phyloP scores from a whole-genome alignment of 306 rosid genomes.

The Cucurbita ficifolia region DNA sequence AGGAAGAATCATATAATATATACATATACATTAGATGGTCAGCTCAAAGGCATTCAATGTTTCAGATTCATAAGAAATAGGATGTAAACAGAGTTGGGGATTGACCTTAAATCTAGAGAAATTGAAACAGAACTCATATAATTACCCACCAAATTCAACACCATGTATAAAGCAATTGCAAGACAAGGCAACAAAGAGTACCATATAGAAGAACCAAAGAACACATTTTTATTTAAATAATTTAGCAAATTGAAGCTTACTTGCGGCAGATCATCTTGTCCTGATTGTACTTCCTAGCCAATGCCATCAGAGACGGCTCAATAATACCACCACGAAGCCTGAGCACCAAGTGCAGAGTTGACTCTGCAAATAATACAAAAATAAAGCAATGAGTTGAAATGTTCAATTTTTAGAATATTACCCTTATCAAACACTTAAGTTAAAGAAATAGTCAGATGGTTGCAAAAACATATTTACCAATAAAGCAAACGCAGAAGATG shows the following conservation, averaged over 20 bases:
- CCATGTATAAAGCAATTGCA: not conserved
- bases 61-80: not conserved
- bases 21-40: not conserved
- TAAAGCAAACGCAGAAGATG: not conserved
- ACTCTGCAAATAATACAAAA: conserved; percentile 31
- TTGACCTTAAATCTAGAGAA: not conserved
- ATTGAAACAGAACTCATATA: not conserved
- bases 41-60: not conserved
- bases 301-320: conserved; percentile 93
- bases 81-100: not conserved
- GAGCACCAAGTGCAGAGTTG: conserved; percentile 91
- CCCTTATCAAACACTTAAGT: not conserved
- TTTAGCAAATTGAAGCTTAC: conserved; percentile 22
- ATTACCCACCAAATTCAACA: not conserved
- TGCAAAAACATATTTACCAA: not conserved
- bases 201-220: not conserved
- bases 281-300: conserved; percentile 93
- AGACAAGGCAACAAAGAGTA: not conserved
- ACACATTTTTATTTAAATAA: not conserved
- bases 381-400: not conserved
- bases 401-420: not conserved
- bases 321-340: conserved; percentile 99
- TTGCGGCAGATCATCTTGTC: conserved; percentile 96
- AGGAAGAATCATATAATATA: not conserved
- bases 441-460: not conserved